phyloP scores from a whole-genome alignment of 768 basidiomycete species.

The Strobilomyces confusus region DNA sequence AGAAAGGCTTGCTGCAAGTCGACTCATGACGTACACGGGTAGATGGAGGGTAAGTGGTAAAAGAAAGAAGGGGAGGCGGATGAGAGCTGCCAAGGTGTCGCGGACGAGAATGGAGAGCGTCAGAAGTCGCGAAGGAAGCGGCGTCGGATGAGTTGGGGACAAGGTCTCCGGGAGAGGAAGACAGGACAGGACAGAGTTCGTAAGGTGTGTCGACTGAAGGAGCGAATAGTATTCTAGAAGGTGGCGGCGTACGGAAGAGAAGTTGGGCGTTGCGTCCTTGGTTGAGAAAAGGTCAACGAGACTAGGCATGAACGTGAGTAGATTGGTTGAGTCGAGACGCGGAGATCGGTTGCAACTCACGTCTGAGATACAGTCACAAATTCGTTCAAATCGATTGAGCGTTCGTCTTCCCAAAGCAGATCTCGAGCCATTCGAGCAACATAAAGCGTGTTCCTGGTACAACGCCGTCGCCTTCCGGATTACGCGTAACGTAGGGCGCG shows the following conservation, averaged over 20 bases:
- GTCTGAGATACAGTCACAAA: slow-evolving; percentile 87
- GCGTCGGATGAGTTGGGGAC: slow-evolving; percentile 69
- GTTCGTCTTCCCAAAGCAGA: slow-evolving; percentile 85
- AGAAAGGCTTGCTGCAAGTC: slow-evolving; percentile 67
- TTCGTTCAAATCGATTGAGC: slow-evolving; percentile 71
- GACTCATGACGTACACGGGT: slow-evolving; percentile 82
- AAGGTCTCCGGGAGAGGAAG: slow-evolving; percentile 81
- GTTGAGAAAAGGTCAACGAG: slow-evolving; percentile 86
- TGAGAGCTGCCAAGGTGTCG: slow-evolving; percentile 65
- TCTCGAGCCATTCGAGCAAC: slow-evolving; percentile 91
- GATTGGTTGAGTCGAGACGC: slow-evolving; percentile 14
- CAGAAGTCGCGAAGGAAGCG: slow-evolving; percentile 75
- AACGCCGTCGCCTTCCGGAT: slow-evolving; percentile 18
- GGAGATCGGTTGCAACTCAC: slow-evolving; percentile 48
- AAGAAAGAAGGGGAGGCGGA: slow-evolving; percentile 85
- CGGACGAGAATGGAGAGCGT: slow-evolving; percentile 76
- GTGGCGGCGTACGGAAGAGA: slow-evolving; percentile 57
- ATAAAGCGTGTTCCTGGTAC: slow-evolving; percentile 80
- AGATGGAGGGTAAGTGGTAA: slow-evolving; percentile 79
- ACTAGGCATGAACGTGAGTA: slow-evolving; percentile 40
- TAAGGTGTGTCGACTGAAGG: slow-evolving; percentile 74
- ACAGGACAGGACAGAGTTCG: slow-evolving; percentile 79
- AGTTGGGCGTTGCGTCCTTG: slow-evolving; percentile 54
- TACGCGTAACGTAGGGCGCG: slow-evolving; percentile 3
- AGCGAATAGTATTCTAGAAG: slow-evolving; percentile 89